phyloP scores from a whole-genome alignment of 1,139 yeast species.

The Lodderomyces jiufengensis region DNA sequence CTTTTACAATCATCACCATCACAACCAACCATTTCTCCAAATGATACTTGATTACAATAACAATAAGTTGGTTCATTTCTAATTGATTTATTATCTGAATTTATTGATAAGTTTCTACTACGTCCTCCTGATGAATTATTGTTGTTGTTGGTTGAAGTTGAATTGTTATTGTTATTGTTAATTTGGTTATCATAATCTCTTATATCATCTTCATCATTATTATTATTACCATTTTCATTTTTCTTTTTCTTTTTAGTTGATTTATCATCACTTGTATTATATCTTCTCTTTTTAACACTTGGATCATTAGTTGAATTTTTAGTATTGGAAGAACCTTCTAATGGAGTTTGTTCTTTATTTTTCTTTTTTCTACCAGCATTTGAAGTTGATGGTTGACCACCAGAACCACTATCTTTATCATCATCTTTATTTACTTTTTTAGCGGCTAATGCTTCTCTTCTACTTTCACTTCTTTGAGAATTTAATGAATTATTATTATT shows the following conservation, averaged over 20 bases:
- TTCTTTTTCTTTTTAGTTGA: conserved; percentile 3
- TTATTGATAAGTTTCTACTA: conserved; percentile 10
- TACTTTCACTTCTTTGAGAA: conserved; percentile 70
- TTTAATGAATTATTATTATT: conserved; percentile 55
- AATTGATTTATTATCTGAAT: background rate
- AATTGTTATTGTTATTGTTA: conserved; percentile 1
- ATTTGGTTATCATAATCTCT: conserved; percentile 1
- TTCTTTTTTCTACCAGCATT: conserved; percentile 22
- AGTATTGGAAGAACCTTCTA: conserved; percentile 3
- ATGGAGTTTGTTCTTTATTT: conserved; percentile 19
- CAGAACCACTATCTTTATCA: conserved; percentile 16
- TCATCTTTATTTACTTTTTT: conserved; percentile 54
- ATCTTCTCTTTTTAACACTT: conserved; percentile 6
- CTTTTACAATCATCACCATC: conserved; percentile 90
- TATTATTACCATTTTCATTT: background rate
- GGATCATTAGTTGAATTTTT: background rate
- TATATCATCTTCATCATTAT: conserved; percentile 4
- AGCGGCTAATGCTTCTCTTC: conserved; percentile 92
- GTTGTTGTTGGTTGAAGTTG: conserved; percentile 1
- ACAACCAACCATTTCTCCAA: conserved; percentile 99
- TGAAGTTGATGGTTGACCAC: conserved; percentile 1
- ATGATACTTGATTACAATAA: conserved; percentile 93
- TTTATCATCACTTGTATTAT: conserved; percentile 1
- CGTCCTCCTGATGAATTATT: background rate
- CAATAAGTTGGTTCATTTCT: conserved; percentile 80